A percentile compares a stretch with the other conserved stretches of the same genome.
These are phyloP conservation scores for Sarocladium oryzae DNA, from an alignment of 2,329 filamentous ascomycete genomes.

Conservation along the genomic window DNA sequence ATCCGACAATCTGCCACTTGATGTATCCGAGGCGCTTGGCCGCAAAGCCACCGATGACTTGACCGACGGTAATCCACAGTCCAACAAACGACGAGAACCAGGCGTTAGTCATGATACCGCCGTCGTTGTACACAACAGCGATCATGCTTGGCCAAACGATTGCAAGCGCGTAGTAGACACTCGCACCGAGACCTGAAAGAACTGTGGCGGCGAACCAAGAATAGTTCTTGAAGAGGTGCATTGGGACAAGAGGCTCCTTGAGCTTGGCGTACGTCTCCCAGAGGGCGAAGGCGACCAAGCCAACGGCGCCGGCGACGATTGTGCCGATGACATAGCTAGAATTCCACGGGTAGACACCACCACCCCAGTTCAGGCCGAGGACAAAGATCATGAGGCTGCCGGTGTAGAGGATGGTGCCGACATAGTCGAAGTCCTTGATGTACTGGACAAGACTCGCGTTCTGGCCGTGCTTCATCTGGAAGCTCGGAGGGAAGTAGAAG, in stretches of 20 bases:
- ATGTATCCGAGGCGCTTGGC: conserved; percentile 22
- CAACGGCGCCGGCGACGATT: conserved; percentile 21
- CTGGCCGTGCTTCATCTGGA: conserved; percentile 22
- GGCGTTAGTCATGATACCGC: conserved; percentile 17
- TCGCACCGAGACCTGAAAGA: conserved; percentile 27
- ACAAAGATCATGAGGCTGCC: conserved; percentile 24
- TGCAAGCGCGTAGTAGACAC: conserved; percentile 30
- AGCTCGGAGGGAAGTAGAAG: conserved; percentile 28
- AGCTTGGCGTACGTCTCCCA: conserved; percentile 21
- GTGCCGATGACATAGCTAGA: conserved; percentile 23
- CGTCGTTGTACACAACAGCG: conserved; percentile 23
- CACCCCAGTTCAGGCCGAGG: conserved; percentile 26
- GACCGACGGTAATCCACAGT: conserved; percentile 21
- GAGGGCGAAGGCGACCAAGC: conserved; percentile 18
- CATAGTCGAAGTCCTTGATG: conserved; percentile 25
- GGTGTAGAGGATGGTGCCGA: conserved; percentile 23
- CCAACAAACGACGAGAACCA: conserved; percentile 22
- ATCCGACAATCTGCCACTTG: conserved; percentile 26
- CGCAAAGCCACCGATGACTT: conserved; percentile 20
- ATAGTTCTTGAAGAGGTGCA: conserved; percentile 27
- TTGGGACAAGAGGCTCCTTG: conserved; percentile 29
- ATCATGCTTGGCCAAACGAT: conserved; percentile 31
- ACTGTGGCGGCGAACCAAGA: conserved; percentile 25
- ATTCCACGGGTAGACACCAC: conserved; percentile 25
- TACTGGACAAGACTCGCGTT: conserved; percentile 18